Evolutionary conservation across 305 asterid genomes (phyloP), one percentile per base, ranked within the genome.

Genomic region (Fraxinus angustifolia): DNA sequence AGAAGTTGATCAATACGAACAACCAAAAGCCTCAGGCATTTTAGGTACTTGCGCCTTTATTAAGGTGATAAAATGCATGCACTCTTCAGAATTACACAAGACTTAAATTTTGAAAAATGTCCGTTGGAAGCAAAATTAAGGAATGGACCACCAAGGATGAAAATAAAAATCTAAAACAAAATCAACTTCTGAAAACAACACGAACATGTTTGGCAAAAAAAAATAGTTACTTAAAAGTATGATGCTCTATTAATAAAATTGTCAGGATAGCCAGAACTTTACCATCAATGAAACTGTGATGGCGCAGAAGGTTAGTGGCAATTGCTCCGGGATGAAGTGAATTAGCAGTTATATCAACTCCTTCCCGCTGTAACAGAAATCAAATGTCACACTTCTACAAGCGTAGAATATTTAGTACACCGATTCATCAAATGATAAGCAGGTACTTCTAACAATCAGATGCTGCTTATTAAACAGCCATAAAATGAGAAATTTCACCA

Each of bases 301-400:
- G 88, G 31, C 97, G 92, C 33, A 85, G 11, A 83, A 95, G 98
- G 88, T 95, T 95, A 87, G 99, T 95, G 85, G 89, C 82, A 67
- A 95, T 92, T 21, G 92, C 85, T 80, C 99, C 99, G 2, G 99
- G 99, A 80, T 95, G 99, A 23, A 95, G 90, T 14, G 98, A 91
- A 83, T 95, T 95, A 28, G 96, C 99, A 82, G 99, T 95, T 87
- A 95, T 88, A 67, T 89, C 81, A 74, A 86, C 90, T 82, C 97
- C 94, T 88, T 92, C 99, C 99, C 92, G 91, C 82, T 35, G 38
- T 36, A 73, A 78, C 42, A 36, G 28, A 85, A 23, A 78, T 70
- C 68, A 82, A 67, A 68, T 21, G 75, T 80, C 34, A 70, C 26
- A 62, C 3, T 82, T 77, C 50, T 16, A 74, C 79, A 16, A 40